Percentiles rank a stretch among this genome's conserved stretches.
Evolutionary conservation across 805 yeast genomes (phyloP).

Genomic region (Saturnispora hagleri): DNA sequence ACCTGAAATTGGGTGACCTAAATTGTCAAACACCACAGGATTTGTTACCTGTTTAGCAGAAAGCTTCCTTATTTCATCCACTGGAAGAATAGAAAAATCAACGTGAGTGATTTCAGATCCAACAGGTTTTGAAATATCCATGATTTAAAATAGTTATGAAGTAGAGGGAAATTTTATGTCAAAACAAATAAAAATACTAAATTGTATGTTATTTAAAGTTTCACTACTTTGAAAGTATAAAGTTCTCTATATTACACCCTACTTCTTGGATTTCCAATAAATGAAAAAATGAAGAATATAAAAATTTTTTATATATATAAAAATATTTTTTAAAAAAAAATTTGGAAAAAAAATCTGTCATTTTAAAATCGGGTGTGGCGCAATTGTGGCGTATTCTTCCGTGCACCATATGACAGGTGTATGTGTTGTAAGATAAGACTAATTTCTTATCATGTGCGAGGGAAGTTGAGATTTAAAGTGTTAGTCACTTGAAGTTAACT

Average conservation of each 20-base stretch:
- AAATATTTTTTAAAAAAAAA: not conserved
- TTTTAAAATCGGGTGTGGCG: not conserved
- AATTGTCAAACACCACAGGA: conserved; percentile 89
- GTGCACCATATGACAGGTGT: not conserved
- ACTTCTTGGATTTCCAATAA: not conserved
- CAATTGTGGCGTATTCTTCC: not conserved
- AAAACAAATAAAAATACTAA: not conserved
- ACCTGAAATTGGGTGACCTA: conserved; percentile 91
- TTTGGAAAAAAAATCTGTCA: not conserved
- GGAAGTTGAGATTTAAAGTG: not conserved
- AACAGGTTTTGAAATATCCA: conserved; percentile 96
- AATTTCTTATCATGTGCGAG: not conserved
- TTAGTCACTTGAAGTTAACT: not conserved
- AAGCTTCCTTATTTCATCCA: conserved; percentile 73
- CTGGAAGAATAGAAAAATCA: conserved; percentile 78
- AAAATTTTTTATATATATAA: not conserved
- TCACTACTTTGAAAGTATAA: not conserved
- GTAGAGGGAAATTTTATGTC: not conserved
- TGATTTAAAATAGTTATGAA: conserved; percentile 21
- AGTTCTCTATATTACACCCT: not conserved
- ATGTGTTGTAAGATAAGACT: not conserved
- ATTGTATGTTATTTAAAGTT: not conserved
- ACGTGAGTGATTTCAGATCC: conserved; percentile 91
- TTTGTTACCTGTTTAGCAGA: conserved; percentile 94
- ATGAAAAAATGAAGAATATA: not conserved